Conservation (phyloP, 345 rosid species). For the Nasturtium officinale region DNA sequence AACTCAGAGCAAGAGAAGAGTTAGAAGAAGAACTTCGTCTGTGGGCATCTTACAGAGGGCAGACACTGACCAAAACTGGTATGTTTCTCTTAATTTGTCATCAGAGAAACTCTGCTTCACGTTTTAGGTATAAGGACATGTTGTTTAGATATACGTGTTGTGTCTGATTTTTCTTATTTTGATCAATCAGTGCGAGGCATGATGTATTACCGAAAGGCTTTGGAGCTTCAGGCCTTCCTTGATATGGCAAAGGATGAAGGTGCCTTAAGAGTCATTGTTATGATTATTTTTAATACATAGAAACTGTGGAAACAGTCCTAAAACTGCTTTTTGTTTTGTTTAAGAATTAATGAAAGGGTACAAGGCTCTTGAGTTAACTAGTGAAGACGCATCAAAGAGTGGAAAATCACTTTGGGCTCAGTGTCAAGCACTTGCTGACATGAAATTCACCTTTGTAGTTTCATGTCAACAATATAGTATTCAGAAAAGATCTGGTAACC, state of each 20-base stretch:
- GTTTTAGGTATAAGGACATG: constrained; percentile 8
- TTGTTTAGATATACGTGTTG: neutral
- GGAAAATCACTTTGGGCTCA: constrained; percentile 67
- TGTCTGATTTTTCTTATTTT: constrained; percentile 21
- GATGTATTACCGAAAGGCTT: constrained; percentile 85
- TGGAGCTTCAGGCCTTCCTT: constrained; percentile 81
- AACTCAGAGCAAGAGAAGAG: constrained; percentile 49
- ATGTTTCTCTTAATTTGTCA: constrained; percentile 32
- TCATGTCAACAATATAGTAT: constrained; percentile 78
- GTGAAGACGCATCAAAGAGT: constrained; percentile 55
- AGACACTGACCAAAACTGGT: constrained; percentile 84
- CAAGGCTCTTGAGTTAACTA: constrained; percentile 62
- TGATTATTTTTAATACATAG: constrained; percentile 11
- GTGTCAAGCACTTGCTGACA: constrained; percentile 79
- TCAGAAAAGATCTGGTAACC: constrained; percentile 66
- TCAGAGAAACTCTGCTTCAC: constrained; percentile 43
- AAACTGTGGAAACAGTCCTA: constrained; percentile 7
- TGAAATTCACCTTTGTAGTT: constrained; percentile 83
- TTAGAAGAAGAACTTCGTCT: constrained; percentile 65
- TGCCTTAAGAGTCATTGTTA: constrained; percentile 8
- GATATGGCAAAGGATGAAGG: constrained; percentile 76
- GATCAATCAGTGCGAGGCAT: constrained; percentile 67
- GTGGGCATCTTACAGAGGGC: constrained; percentile 88
- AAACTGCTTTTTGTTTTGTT: constrained; percentile 30
- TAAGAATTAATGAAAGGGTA: constrained; percentile 70